phyloP scores from a whole-genome alignment of 169 alveolate species.

The Eimeria acervulina region DNA sequence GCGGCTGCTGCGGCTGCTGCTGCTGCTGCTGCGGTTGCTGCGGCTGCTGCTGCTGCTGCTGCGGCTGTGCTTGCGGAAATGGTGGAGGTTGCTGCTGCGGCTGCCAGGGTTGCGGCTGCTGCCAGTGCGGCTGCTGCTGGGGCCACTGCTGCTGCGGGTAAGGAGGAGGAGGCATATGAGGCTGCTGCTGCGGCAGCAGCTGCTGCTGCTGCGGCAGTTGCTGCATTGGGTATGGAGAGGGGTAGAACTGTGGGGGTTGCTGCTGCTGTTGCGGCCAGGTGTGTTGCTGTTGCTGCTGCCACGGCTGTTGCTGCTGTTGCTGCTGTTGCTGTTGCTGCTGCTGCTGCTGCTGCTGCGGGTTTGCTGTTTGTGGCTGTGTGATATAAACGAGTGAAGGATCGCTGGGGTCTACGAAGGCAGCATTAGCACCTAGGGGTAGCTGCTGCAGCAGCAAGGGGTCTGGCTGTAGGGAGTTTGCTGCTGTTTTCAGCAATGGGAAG shows the following conservation, averaged over 20 bases:
- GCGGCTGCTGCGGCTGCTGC: not conserved
- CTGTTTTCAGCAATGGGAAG: constrained; percentile 43
- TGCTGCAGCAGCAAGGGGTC: constrained; percentile 33
- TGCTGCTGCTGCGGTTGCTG: constrained; percentile 11
- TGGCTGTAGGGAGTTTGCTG: constrained; percentile 45
- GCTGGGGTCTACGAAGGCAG: constrained; percentile 79
- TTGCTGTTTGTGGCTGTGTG: constrained; percentile 75
- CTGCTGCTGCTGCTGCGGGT: constrained; percentile 45
- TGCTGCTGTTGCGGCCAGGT: not conserved
- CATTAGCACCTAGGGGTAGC: constrained; percentile 15
- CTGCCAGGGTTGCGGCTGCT: constrained; percentile 50
- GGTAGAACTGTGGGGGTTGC: constrained; percentile 21
- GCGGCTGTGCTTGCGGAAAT: not conserved
- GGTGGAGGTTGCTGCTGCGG: constrained; percentile 11
- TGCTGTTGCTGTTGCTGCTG: not conserved
- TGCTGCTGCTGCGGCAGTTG: constrained; percentile 11
- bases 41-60: constrained; percentile 16
- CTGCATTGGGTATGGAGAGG: not conserved
- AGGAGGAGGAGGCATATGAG: not conserved
- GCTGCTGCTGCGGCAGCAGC: not conserved
- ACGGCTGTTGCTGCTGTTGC: constrained; percentile 18
- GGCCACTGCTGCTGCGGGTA: not conserved
- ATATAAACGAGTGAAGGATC: constrained; percentile 75
- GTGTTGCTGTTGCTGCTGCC: not conserved
- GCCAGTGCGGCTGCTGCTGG: not conserved